These are phyloP conservation scores for Plasmodium vinckei DNA, from an alignment of 169 alveolate species.

Conservation along the genomic window DNA sequence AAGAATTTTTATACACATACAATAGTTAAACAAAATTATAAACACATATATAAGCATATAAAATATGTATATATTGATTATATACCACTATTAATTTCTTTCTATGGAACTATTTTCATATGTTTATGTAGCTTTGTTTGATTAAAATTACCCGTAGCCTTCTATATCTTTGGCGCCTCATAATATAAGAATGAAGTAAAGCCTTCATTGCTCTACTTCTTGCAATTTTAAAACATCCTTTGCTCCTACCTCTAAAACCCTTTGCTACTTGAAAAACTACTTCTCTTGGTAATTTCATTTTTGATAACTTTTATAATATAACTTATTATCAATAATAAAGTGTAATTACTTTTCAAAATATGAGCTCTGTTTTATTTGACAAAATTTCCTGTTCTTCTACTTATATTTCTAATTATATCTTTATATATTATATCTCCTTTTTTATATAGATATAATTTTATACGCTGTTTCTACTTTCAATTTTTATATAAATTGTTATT, in stretches of 20 bases:
- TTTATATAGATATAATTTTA: too few species aligned
- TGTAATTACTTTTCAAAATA: too few species aligned
- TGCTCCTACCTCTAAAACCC: constrained; percentile 87
- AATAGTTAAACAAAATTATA: constrained; percentile 68
- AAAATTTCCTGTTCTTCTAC: too few species aligned
- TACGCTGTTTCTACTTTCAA: too few species aligned
- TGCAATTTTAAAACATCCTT: constrained; percentile 85
- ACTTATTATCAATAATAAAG: too few species aligned
- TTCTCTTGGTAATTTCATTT: constrained; percentile 85
- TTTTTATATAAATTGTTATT: too few species aligned
- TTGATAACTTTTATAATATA: neutral
- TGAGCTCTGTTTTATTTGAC: too few species aligned
- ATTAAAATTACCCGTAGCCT: constrained; percentile 37
- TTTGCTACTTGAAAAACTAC: constrained; percentile 85
- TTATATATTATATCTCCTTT: too few species aligned
- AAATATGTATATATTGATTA: neutral
- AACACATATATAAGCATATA: constrained; percentile 40
- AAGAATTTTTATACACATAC: neutral
- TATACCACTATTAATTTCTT: too few species aligned
- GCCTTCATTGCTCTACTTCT: constrained; percentile 86
- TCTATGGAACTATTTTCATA: constrained; percentile 1
- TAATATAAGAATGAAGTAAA: constrained; percentile 79
- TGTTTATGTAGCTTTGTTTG: constrained; percentile 12
- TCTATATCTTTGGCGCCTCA: constrained; percentile 76
- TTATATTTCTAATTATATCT: too few species aligned